Evolutionary conservation across 2,329 filamentous ascomycete genomes (phyloP), one percentile per base, ranked within the genome.

Genomic region (Tolypocladium ophioglossoides): DNA sequence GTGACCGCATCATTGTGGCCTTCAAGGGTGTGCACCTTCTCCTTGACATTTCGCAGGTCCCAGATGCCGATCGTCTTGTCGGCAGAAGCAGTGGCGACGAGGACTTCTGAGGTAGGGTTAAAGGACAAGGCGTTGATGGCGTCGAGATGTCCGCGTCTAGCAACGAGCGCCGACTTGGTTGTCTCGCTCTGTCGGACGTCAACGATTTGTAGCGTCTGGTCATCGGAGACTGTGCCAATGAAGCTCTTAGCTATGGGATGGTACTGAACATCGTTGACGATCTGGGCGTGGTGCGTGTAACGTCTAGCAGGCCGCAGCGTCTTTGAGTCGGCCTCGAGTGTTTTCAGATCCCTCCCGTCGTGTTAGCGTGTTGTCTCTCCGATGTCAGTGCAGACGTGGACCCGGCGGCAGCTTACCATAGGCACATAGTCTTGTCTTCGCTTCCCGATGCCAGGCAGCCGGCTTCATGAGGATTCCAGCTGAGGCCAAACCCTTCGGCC

Each of bases 181-280:
- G 78, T 84, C 54, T 83, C 80, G 34, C 78, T 66, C 65, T 82
- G 80, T 63, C 94, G 86, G n/a, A 87, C 80, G 68, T 99, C 94
- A 56, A 97, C 79, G 56, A 99, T 87, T 70, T 96, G 89, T 57
- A 97, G 83, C 9, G 90, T 96, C 61, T 94, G 79, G 68, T 99
- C 94, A 68, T 99, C 94, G 4, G 94, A 97, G 4, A 96, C 94
- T 18, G 89, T 92, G 58, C 92, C 95, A 57, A 99, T 88, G 59
- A 95, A 85, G 62, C 85, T 84, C 63, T 84, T 85, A 59, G 92
- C 89, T 46, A 91, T 81, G 10, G 92, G 91, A 63, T 97, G 92
- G 67, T 95, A 90, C 72, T 97, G 91, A 35, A 99, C 91, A 65
- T 99, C 94, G 69, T 99, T 99, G 67, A 99, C 94, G 53, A 94